phyloP scores from a whole-genome alignment of 2,329 filamentous ascomycete genomes.

The Eurotiales sp. region DNA sequence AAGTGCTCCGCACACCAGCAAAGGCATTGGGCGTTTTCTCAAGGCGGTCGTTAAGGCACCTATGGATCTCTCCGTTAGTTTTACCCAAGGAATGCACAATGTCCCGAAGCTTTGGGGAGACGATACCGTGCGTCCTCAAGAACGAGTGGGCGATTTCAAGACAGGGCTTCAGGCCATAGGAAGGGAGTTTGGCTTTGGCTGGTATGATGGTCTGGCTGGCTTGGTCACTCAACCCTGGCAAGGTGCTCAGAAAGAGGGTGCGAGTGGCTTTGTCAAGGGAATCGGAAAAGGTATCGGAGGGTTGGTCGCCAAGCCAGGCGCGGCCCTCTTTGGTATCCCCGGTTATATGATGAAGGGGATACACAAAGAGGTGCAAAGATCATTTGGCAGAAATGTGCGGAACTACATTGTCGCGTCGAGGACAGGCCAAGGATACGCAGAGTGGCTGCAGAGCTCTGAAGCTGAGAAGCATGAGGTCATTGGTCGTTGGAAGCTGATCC shows the following conservation, averaged over 20 bases:
- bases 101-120: slow-evolving; percentile 82
- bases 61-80: slow-evolving; percentile 47
- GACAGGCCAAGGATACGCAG: slow-evolving; percentile 60
- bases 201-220: slow-evolving; percentile 78
- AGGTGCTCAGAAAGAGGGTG: slow-evolving; percentile 63
- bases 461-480: slow-evolving; percentile 4
- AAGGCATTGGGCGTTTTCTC: slow-evolving; percentile 4
- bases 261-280: slow-evolving; percentile 68
- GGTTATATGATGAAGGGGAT: slow-evolving; percentile 81
- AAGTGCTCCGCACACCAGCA: slow-evolving; percentile 1
- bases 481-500: not conserved
- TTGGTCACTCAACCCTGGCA: slow-evolving; percentile 72
- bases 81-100: slow-evolving; percentile 85
- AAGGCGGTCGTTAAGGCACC: not conserved
- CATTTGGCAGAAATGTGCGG: slow-evolving; percentile 65
- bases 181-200: slow-evolving; percentile 66
- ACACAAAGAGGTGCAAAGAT: slow-evolving; percentile 69
- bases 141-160: slow-evolving; percentile 3
- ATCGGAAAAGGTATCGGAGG: slow-evolving; percentile 81
- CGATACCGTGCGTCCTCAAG: slow-evolving; percentile 60
- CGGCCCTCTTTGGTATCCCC: slow-evolving; percentile 55
- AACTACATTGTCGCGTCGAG: slow-evolving; percentile 77
- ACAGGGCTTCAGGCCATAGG: not conserved
- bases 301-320: slow-evolving; percentile 72
- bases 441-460: slow-evolving; percentile 4